Conservation (phyloP, 331 rosid genomes). For the Malus hybrid region DNA sequence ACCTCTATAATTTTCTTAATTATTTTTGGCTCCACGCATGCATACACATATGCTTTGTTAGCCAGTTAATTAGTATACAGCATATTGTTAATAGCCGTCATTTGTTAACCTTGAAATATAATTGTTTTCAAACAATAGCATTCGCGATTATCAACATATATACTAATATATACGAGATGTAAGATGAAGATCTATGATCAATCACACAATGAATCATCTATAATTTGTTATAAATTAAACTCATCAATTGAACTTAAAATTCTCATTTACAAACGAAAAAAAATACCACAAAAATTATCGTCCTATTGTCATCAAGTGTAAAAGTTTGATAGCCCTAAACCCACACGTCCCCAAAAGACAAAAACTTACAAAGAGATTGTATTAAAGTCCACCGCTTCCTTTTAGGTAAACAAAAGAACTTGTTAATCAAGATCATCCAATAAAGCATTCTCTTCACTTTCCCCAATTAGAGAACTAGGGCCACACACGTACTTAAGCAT, state of each 20-base stretch:
- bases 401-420: not conserved
- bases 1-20: too few species aligned
- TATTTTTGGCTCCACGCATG: too few species aligned
- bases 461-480: not conserved
- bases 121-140: not conserved
- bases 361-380: not conserved
- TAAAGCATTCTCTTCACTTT: not conserved
- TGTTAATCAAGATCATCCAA: not conserved
- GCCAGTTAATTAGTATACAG: not conserved
- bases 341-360: not conserved
- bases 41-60: not conserved
- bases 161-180: not conserved
- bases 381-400: not conserved
- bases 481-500: not conserved
- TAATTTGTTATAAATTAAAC: not conserved
- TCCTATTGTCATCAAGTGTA: not conserved
- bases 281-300: too few species aligned
- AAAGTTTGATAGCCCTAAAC: not conserved
- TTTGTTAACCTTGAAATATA: not conserved
- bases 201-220: not conserved
- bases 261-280: fast-evolving
- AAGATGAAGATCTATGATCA: too few species aligned
- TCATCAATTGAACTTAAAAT: not conserved
- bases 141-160: not conserved
- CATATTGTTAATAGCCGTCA: not conserved